Percentiles rank a stretch among this genome's conserved stretches.
Evolutionary conservation across 2,329 filamentous ascomycete species (phyloP).

Genomic region (Ophiosphaerella herpotricha): DNA sequence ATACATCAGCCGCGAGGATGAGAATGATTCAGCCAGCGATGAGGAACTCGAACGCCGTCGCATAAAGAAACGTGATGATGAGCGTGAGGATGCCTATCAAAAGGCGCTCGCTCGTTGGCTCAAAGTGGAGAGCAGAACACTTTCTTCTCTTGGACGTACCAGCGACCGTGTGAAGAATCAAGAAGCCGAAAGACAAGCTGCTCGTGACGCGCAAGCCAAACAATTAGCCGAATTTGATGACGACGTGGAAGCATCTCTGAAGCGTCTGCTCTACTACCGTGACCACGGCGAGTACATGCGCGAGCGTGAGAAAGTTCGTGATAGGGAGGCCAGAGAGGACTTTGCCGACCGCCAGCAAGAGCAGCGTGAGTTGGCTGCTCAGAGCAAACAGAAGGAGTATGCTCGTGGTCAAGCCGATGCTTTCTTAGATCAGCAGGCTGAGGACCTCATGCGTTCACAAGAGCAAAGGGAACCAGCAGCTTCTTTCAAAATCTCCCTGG

Average conservation of each 20-base stretch:
- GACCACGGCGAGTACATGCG: constrained; percentile 85
- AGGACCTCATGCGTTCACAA: constrained; percentile 64
- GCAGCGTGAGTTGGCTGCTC: constrained; percentile 71
- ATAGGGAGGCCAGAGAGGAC: constrained; percentile 75
- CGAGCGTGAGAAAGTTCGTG: constrained; percentile 74
- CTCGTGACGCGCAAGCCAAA: constrained; percentile 70
- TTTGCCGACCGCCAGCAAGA: constrained; percentile 82
- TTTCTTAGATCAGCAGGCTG: constrained; percentile 83
- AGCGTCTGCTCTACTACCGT: constrained; percentile 80
- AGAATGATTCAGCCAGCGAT: constrained; percentile 86
- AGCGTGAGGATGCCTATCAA: constrained; percentile 78
- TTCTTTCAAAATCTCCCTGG: constrained; percentile 86
- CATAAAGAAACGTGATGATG: constrained; percentile 70
- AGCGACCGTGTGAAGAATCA: constrained; percentile 79
- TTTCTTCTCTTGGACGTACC: constrained; percentile 84
- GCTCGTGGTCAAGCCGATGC: constrained; percentile 85
- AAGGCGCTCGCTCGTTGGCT: constrained; percentile 90
- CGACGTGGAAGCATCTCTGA: constrained; percentile 75
- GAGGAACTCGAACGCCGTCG: constrained; percentile 79
- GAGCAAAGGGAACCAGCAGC: constrained; percentile 66
- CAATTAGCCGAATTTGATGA: constrained; percentile 86
- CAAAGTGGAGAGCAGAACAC: constrained; percentile 82
- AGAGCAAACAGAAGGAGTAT: constrained; percentile 73
- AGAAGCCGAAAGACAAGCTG: constrained; percentile 65
- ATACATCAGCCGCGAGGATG: constrained; percentile 70